Conservation (phyloP, 139 green algal genomes). For the Edaphochlamys debaryana region DNA sequence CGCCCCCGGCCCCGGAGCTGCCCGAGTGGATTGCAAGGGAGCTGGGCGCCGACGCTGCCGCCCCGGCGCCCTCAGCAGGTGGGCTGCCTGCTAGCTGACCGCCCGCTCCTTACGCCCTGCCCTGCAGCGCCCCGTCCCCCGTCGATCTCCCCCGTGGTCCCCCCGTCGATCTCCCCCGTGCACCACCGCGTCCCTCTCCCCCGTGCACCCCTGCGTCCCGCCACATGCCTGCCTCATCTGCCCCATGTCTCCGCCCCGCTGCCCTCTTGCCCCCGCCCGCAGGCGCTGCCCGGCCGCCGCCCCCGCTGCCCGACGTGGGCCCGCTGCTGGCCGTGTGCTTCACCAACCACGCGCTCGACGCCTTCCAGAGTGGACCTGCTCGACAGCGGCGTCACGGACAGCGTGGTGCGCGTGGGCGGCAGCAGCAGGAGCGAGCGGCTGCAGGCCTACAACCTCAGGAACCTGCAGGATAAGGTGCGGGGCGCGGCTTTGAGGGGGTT, state of each 20-base stretch:
- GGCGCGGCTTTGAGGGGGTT: too few species aligned
- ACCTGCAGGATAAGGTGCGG: constrained; percentile 1
- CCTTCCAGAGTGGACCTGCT: constrained; percentile 73
- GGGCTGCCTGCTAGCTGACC: too few species aligned
- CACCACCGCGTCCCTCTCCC: too few species aligned
- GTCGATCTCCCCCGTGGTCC: too few species aligned
- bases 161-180: too few species aligned
- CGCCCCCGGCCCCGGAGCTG: background rate
- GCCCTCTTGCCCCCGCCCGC: too few species aligned
- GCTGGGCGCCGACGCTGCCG: background rate
- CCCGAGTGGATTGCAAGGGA: background rate
- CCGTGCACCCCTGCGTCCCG: too few species aligned
- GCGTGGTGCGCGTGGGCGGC: constrained; percentile 65
- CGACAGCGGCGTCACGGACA: constrained; percentile 50
- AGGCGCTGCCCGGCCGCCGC: background rate
- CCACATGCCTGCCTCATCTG: too few species aligned
- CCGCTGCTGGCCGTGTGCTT: constrained; percentile 76
- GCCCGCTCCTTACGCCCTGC: too few species aligned
- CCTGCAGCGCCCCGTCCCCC: too few species aligned
- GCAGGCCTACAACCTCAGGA: constrained; percentile 45
- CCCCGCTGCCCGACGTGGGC: constrained; percentile 38
- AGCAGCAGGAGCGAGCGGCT: constrained; percentile 52
- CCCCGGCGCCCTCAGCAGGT: background rate
- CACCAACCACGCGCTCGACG: constrained; percentile 84
- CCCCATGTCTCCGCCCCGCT: too few species aligned